These are phyloP conservation scores for Hypoxylon fragiforme DNA, from an alignment of 495 filamentous ascomycete species.

Conservation along the genomic window DNA sequence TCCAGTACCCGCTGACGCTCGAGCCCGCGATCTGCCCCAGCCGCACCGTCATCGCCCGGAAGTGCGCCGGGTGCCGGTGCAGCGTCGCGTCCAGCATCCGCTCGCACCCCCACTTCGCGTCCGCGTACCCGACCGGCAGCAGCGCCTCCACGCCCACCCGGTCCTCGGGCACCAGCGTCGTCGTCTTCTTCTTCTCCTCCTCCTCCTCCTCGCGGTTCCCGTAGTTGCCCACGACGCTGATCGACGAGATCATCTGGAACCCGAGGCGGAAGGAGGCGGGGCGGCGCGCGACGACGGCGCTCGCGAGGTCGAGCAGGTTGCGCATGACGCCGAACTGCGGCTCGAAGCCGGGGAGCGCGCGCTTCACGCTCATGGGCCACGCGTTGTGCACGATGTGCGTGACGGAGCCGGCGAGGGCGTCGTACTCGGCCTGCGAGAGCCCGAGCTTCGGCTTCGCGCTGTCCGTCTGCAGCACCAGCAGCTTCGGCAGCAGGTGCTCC, in stretches of 20 bases:
- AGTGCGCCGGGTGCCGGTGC: slow-evolving; percentile 45
- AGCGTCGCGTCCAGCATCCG: slow-evolving; percentile 54
- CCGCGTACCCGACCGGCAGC: slow-evolving; percentile 52
- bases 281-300: slow-evolving; percentile 33
- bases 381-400: slow-evolving; percentile 63
- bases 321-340: slow-evolving; percentile 53
- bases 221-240: slow-evolving; percentile 49
- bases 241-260: slow-evolving; percentile 60
- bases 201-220: slow-evolving; percentile 47
- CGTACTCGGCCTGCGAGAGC: slow-evolving; percentile 44
- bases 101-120: slow-evolving; percentile 59
- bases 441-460: slow-evolving; percentile 52
- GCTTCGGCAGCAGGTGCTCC: slow-evolving; percentile 21
- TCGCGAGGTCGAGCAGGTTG: slow-evolving; percentile 49
- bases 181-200: no score
- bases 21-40: slow-evolving; percentile 58
- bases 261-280: slow-evolving; percentile 35
- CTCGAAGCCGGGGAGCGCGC: slow-evolving; percentile 48
- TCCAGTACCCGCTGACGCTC: slow-evolving; percentile 56
- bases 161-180: slow-evolving; percentile 48
- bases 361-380: slow-evolving; percentile 57
- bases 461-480: slow-evolving; percentile 52
- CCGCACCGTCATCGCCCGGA: slow-evolving; percentile 52
- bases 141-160: slow-evolving; percentile 42
- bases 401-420: slow-evolving; percentile 42